Evolutionary conservation across 2,329 filamentous ascomycete genomes (phyloP).

Genomic region (Epichloe coenophiala): DNA sequence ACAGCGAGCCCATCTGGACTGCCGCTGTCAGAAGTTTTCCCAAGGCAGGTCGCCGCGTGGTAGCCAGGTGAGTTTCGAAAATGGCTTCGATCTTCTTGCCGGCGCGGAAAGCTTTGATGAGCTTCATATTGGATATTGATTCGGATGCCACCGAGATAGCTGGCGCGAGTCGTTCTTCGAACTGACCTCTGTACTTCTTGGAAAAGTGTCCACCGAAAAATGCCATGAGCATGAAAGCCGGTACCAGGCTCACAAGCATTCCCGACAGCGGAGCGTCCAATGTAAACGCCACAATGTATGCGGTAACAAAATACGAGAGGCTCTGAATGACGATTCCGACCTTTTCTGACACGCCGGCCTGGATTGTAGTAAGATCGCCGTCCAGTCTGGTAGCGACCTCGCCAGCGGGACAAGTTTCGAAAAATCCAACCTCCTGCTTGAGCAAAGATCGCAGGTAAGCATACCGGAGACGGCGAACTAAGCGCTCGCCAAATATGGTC

Average conservation of each 20-base stretch:
- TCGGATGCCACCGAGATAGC: constrained; percentile 43
- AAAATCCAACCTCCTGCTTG: constrained; percentile 42
- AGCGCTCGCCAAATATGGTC: constrained; percentile 41
- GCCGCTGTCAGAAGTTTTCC: constrained; percentile 43
- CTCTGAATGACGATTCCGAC: constrained; percentile 35
- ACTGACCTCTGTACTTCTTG: constrained; percentile 29
- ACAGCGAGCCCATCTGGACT: constrained; percentile 47
- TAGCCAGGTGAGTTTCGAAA: constrained; percentile 26
- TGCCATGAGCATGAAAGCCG: constrained; percentile 41
- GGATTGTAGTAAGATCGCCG: constrained; percentile 45
- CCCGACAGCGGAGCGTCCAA: constrained; percentile 42
- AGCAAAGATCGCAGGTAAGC: constrained; percentile 40
- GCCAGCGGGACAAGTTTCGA: constrained; percentile 40
- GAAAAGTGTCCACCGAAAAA: constrained; percentile 35
- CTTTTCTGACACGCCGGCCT: constrained; percentile 49
- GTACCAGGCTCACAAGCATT: constrained; percentile 42
- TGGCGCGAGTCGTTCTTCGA: constrained; percentile 31
- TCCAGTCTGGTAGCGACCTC: constrained; percentile 44
- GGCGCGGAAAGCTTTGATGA: constrained; percentile 32
- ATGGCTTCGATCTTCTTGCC: constrained; percentile 32
- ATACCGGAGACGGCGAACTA: constrained; percentile 43
- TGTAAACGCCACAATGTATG: constrained; percentile 23
- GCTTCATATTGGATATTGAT: constrained; percentile 34
- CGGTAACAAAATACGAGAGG: constrained; percentile 47
- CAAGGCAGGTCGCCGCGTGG: constrained; percentile 33